Conservation (phyloP, 306 rosid species). For the Dryas octopetala region DNA sequence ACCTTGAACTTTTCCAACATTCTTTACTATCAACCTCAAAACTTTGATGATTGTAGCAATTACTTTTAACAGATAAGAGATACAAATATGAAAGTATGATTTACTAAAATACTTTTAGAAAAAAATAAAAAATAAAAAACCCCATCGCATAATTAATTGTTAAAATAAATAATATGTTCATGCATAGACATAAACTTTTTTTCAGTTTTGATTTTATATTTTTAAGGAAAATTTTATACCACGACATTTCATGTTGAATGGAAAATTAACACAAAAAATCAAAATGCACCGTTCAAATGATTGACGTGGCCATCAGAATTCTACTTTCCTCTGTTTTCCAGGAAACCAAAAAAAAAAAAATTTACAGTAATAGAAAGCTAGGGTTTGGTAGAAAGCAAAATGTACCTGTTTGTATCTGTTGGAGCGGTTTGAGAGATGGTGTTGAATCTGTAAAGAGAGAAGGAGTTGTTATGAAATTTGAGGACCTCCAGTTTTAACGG, state of each 20-base stretch:
- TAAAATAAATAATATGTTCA: too few relatives aligned
- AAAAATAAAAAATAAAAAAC: not conserved
- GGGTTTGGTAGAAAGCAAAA: not conserved
- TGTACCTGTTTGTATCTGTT: not conserved
- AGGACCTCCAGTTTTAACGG: not conserved
- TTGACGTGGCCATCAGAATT: not conserved
- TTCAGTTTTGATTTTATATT: too few relatives aligned
- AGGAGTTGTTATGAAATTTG: not conserved
- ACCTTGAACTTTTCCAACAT: not conserved
- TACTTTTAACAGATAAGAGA: not conserved
- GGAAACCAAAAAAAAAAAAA: constrained; percentile 2
- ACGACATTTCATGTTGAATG: not conserved
- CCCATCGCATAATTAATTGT: too few relatives aligned
- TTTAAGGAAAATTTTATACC: too few relatives aligned
- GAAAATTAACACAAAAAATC: not conserved
- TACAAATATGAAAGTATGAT: not conserved
- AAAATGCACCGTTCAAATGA: not conserved
- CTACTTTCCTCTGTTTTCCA: not conserved
- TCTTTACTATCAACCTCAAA: not conserved
- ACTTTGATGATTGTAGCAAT: not conserved
- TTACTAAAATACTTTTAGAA: too few relatives aligned
- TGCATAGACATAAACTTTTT: too few relatives aligned
- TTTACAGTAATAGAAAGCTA: not conserved
- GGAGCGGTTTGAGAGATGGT: not conserved
- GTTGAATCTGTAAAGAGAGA: not conserved